phyloP scores from a whole-genome alignment of 2,329 filamentous ascomycete species.

The Pezicula neosporulosa region DNA sequence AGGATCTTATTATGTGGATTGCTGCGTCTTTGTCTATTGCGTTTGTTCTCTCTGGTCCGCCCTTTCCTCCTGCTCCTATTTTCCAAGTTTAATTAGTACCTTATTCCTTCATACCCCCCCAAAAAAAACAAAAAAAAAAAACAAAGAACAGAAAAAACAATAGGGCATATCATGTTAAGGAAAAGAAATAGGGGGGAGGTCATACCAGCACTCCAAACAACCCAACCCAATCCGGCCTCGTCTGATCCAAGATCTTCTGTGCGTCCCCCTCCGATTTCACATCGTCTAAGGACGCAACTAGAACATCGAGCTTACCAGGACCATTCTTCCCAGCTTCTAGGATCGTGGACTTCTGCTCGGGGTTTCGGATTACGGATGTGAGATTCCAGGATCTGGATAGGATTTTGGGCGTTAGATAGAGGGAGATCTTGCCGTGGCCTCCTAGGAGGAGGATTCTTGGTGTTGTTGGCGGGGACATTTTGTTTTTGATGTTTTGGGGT shows the following conservation, averaged over 20 bases:
- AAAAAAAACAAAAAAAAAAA: too few species aligned
- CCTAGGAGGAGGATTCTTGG: constrained; percentile 68
- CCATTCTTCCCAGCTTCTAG: constrained; percentile 42
- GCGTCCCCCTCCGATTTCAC: constrained; percentile 62
- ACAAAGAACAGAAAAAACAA: too few species aligned
- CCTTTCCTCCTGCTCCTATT: constrained; percentile 54
- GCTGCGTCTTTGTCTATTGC: constrained; percentile 62
- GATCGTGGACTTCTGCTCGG: constrained; percentile 64
- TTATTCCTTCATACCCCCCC: neutral
- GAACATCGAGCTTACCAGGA: constrained; percentile 62
- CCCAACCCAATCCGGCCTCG: constrained; percentile 61
- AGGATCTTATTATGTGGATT: constrained; percentile 57
- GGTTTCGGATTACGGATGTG: constrained; percentile 71
- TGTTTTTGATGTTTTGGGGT: neutral
- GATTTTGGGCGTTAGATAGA: constrained; percentile 72
- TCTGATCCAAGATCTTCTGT: constrained; percentile 55
- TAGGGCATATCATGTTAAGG: too few species aligned
- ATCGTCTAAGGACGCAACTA: constrained; percentile 70
- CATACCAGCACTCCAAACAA: constrained; percentile 66
- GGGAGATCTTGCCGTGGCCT: constrained; percentile 77
- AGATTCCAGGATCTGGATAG: constrained; percentile 73
- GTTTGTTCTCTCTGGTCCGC: constrained; percentile 53
- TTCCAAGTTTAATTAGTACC: neutral
- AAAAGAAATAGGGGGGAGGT: too few species aligned
- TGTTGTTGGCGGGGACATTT: neutral